Base-by-base conservation (phyloP, 352 stramenopile genomes). In the Blastocystis sp. region DNA sequence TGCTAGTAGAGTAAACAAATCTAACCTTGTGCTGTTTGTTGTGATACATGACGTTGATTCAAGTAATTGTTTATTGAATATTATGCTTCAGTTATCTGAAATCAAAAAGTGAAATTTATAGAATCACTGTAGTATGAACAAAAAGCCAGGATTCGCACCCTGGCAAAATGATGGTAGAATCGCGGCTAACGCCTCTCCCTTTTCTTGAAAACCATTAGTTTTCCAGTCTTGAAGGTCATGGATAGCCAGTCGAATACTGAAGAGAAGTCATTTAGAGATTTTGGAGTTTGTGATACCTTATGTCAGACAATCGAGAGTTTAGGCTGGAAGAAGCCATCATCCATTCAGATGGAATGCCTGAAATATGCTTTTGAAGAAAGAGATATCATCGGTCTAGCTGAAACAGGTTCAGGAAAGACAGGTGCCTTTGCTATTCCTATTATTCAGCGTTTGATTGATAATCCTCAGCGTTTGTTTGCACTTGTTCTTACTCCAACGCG, bases 321-420 rank as follows among this genome's bases (percentile, higher is more conserved):
- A 0, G 94, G 94, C 52, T 99, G 95, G 95, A 91, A 89, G 14
- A 91, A 90, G 78, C 94, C 96, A 37, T 98, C 95, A 67, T 93
- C 93, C 56, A 98, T 99, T 89, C 96, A 99, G 92, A 90, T 92
- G 80, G 88, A 96, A 75, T 91, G 94, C 19, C 95, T 99, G 85
- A 94, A 95, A 71, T 90, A 93, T 19, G 95, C 94, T 0, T 86
- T 86, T 27, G 90, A 92, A 21, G 95, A 95, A 51, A 91, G 94
- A 59, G 97, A 99, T 89, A 93, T 99, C 85, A 98, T 99, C 86
- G 96, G 96, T 16, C 89, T 97, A 89, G 91, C 96, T 87, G 91
- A 98, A 93, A 98, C 97, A 59, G 91, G 95, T 14, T 96, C 92
- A 0, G 95, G 95, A 35, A 98, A 98, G 89, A 98, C 95, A 0